Evolutionary conservation across 1,284 basidiomycete species (phyloP), one percentile per base, ranked within the genome.

Genomic region (Stygiomarasmius scandens): DNA sequence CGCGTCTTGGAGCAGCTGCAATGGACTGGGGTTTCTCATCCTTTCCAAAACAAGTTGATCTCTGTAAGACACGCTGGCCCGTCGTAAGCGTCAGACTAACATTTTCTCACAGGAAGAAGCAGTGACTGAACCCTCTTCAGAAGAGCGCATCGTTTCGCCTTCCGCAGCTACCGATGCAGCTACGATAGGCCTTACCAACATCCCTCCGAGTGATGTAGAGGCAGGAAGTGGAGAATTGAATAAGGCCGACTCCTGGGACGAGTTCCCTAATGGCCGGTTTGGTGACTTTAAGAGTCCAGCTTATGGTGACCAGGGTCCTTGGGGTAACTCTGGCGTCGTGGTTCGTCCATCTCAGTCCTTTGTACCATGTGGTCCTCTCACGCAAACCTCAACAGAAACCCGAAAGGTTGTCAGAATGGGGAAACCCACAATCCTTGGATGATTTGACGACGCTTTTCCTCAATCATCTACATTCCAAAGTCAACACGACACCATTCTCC

Each of bases 201-300:
- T 79, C 19, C 70, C 78, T 56, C 55, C 72, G 57, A 65, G 70
- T 44, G 83, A 86, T 8, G 69, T 68, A 1, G 86, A 89, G 61
- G 82, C 77, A 22, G 86, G 88, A 25, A 81, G 82, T 49, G 89
- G 89, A 8, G 90, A 92, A 62, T 74, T 88, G 6, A 91, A 90
- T 66, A 82, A 87, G 60, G 87, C 88, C 0, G 81, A 87, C 2
- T 85, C 84, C 20, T 99, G 96, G 96, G 97, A 99, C 71, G 97
- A 99, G 71, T 99, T 97, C 71, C 96, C 96, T 3, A 99, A 99
- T 69, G 96, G 96, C 53, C 88, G 96, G n/a, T 99, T 98, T 72
- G 97, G 97, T 61, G 97, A 99, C 71, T 93, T 92, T 64, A 92
- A 97, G 69, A 95, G 92, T 77, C 96, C 96, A 5, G 96, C 96